Base-by-base conservation (phyloP, 225 moss, liverwort and hornwort genomes). In the Pseudisothecium myosuroides region DNA sequence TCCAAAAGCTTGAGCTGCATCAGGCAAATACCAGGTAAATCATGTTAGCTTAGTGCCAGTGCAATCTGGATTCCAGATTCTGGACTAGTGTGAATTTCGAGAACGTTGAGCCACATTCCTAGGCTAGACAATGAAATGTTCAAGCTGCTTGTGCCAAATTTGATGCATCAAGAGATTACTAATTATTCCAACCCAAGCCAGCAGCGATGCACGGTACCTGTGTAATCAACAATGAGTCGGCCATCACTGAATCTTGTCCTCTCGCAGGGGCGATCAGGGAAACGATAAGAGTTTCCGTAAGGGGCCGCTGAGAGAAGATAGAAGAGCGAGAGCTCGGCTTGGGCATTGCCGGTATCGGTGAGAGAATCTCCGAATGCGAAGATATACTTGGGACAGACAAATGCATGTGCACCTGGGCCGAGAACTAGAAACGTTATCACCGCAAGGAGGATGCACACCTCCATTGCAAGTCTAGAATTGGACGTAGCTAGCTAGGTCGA, bases 1-100 rank as follows among this genome's bases (percentile, higher is more conserved):
- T 28, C 86, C 86, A 56, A 94, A 89, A 17, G 93, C 94, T 90
- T 92, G 93, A 88, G 93, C 94, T 93, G 80, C 18, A 67, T 68
- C 62, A 41, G 62, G 29, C 62, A 81, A 60, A 62, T 19, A 13
- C 26, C 31, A 65, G 15, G 31, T 43, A 63, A 64, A 64, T 41
- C 17, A 55, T 24, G 80, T 58, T 18, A 80, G 58, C 43, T 76
- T 63, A 77, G 16, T 77, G 52, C 14, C 76, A 56, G 22, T 43
- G 39, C 84, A 84, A 24, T 22, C 84, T 71, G 32, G 31, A 52
- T 29, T 50, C 34, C 41, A 59, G 59, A 71, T 28, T 54, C 39
- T 29, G 34, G 54, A 54, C 28, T 18, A 9, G 20, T 28, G 71
- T 7, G 59, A 58, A 28, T 18, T 27, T 80, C 28, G 41, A 28